Conservation (phyloP, 139 green algal species). For the Pseudopediastrum boryanum region DNA sequence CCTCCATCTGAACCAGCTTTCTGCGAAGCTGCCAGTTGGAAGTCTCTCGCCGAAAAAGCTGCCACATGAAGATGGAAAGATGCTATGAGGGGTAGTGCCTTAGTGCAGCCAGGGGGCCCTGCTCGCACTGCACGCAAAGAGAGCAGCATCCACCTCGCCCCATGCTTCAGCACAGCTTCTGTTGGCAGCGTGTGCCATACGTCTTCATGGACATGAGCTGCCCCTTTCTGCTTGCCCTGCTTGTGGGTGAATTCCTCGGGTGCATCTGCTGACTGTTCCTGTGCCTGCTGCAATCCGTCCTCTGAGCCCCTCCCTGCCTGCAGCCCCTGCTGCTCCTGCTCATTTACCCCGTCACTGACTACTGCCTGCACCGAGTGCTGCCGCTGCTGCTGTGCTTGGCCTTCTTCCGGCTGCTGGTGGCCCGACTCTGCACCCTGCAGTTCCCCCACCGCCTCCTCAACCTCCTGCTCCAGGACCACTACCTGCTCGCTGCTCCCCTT, state of each 20-base stretch:
- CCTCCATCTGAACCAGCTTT: not conserved
- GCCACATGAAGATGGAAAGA: not conserved
- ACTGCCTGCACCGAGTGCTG: not conserved
- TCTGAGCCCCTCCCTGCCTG: too few species aligned
- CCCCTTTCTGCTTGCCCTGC: not conserved
- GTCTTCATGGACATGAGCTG: not conserved
- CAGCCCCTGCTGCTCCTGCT: not conserved
- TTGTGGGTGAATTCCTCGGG: not conserved
- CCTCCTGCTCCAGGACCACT: not conserved
- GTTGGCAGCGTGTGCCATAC: not conserved
- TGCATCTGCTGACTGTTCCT: not conserved
- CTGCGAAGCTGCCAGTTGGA: not conserved
- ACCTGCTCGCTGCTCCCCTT: not conserved
- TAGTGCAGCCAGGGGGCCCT: constrained; percentile 16
- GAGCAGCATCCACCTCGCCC: constrained; percentile 22
- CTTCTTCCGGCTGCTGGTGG: not conserved
- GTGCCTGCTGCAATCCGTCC: too few species aligned
- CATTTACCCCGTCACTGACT: not conserved
- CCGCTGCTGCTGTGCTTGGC: not conserved
- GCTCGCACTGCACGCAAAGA: constrained; percentile 6
- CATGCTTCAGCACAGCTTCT: not conserved
- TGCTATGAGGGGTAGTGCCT: not conserved
- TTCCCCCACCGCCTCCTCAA: not conserved
- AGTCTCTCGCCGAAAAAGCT: not conserved
- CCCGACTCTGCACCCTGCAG: not conserved